Evolutionary conservation across 257 asterid species (phyloP), one percentile per base, ranked within the genome.

Genomic region (Ligustrum vulgare): DNA sequence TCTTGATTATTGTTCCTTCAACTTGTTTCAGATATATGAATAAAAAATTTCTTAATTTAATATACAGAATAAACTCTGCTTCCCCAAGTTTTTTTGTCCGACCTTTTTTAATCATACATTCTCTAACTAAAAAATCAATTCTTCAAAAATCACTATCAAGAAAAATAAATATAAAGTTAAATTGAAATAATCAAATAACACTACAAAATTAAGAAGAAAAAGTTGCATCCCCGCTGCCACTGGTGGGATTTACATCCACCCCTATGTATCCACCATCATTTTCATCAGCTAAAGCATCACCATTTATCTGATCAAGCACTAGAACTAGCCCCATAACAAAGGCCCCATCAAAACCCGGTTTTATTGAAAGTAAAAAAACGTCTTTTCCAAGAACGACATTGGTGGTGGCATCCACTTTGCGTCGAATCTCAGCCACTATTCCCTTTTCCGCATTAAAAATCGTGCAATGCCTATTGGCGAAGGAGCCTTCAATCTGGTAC

Each of bases 321-420:
- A 91, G 87, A 15, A 91, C 82, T 39, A 91, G 45, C 0, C 94
- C 97, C 97, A 91, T 87, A 0, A 92, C 96, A 31, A 91, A 91
- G 1, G 97, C 96, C 37, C 81, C 80, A 22, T 91, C 97, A n/a
- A 89, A 87, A 0, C 92, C 97, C 2, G 87, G 80, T 60, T 82
- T 83, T 1, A 91, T 18, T 0, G 76, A 75, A 1, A 91, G 86
- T 1, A 75, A 70, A 74, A 89, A 89, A 7, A 82, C 94, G 85
- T 91, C 96, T 41, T 87, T 91, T 0, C 96, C 94, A 15, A 91
- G 91, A 69, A 87, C 78, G 47, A 90, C 88, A 54, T 91, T 83
- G 0, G 94, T 62, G 56, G 81, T 28, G 2, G 86, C 73, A 43
- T 88, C 92, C 54, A 88, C 92, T 80, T 91, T 91, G 31, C 96